Evolutionary conservation across 345 rosid species (phyloP).

Genomic region (Hibiscus tridactylites): DNA sequence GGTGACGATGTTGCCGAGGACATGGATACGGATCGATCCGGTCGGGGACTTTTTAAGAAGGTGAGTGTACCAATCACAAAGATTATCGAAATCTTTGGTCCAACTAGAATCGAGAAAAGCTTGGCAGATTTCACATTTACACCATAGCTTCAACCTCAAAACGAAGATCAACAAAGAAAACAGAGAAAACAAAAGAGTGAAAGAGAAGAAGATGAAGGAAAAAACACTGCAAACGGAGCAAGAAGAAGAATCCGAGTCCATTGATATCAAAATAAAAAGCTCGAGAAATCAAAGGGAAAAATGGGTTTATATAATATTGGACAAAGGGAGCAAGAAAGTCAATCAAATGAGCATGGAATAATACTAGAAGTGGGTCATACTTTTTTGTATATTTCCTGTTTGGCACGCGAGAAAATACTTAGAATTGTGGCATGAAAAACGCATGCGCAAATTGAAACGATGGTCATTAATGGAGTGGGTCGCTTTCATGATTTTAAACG

Average conservation of each 20-base stretch:
- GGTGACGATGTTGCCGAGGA: constrained; percentile 42
- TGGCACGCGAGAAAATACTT: background rate
- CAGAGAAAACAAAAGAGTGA: constrained; percentile 21
- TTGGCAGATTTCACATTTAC: constrained; percentile 32
- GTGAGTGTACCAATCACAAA: constrained; percentile 41
- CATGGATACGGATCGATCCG: constrained; percentile 37
- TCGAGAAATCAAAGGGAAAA: background rate
- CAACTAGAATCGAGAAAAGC: constrained; percentile 24
- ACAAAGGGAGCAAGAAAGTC: background rate
- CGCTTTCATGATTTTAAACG: background rate
- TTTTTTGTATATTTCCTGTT: background rate
- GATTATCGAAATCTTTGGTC: constrained; percentile 31
- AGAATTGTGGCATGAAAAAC: constrained; percentile 12
- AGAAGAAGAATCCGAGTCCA: constrained; percentile 17
- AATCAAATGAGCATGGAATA: background rate
- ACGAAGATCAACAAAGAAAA: constrained; percentile 28
- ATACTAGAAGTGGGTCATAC: background rate
- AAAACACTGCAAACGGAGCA: constrained; percentile 8
- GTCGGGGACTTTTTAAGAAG: constrained; percentile 34
- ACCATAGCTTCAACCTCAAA: constrained; percentile 26
- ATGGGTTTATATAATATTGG: background rate
- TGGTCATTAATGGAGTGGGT: background rate
- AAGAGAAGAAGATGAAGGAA: constrained; percentile 26
- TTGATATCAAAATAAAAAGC: background rate
- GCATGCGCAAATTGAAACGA: constrained; percentile 14